Base-by-base conservation (phyloP, 768 basidiomycete genomes). In the Hirschioporus abietinus region DNA sequence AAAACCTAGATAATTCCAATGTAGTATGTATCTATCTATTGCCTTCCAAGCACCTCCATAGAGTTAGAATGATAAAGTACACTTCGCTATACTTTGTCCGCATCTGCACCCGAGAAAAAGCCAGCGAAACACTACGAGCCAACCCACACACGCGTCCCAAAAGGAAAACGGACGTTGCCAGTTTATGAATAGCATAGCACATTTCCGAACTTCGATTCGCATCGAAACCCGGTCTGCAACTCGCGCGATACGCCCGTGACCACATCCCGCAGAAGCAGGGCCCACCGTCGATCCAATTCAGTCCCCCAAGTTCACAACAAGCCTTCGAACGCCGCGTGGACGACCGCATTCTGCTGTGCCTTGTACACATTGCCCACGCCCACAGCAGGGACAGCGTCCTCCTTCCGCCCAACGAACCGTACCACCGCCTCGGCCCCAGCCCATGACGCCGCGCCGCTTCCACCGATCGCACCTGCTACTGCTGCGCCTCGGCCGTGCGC, bases 381-480 rank as follows among this genome's bases (percentile, higher is more conserved):
- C 23, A 91, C 88, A 8, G 86, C 95, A 58, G 92, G 90, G 34
- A 95, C 78, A 20, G 90, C 85, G 71, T 86, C 89, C 77, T 88
- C 87, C 68, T 77, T 81, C 72, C 94, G 79, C 2, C 94, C 93
- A n/a, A 78, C 72, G 74, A 88, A 94, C 66, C 68, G 73, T 61
- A 92, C 72, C 26, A 66, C 70, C 66, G 71, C 25, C 17, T 61
- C 60, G 25, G 30, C 10, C 4, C 15, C 25, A 18, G 30, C 60
- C 10, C 30, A 2, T n/a, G 58, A 9, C 4, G 24, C 25, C n/a
- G n/a, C n/a, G n/a, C n/a, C n/a, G n/a, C n/a, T n/a, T n/a, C n/a
- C n/a, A n/a, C n/a, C n/a, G n/a, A 61, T n/a, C 20, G 20, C 58
- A 9, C 8, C 24, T 7, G 36, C 23, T 25, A 36, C 59, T n/a